A percentile compares a stretch with the other conserved stretches of the same genome.
These are phyloP conservation scores for Holtermannia corniformis DNA, from an alignment of 768 basidiomycete genomes.

Conservation along the genomic window DNA sequence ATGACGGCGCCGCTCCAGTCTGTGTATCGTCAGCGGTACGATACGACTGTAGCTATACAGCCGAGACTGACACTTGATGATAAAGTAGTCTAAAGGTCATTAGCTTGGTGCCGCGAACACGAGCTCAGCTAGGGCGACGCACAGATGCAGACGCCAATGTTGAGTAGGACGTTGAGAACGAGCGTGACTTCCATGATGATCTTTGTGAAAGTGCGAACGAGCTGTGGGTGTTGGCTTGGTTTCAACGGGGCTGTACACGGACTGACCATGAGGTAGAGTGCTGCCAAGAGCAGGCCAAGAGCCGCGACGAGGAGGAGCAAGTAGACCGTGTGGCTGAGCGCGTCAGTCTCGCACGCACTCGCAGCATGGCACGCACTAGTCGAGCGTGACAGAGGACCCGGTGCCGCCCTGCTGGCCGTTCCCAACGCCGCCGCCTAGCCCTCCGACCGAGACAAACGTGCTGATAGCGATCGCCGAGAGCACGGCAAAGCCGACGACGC, in stretches of 20 bases:
- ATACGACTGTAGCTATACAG: too few species aligned
- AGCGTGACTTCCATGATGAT: constrained; percentile 54
- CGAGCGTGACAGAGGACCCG: constrained; percentile 56
- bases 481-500: constrained; percentile 61
- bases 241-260: background rate
- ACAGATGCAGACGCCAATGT: constrained; percentile 63
- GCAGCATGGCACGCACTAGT: constrained; percentile 47
- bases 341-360: background rate
- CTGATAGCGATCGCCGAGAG: constrained; percentile 58
- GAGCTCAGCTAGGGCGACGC: constrained; percentile 64
- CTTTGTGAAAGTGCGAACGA: constrained; percentile 62
- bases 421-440: constrained; percentile 63
- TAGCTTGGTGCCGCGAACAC: constrained; percentile 46
- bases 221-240: constrained; percentile 15
- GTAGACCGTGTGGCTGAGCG: constrained; percentile 60
- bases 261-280: constrained; percentile 52
- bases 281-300: constrained; percentile 57
- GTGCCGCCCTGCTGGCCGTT: constrained; percentile 40
- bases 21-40: constrained; percentile 2
- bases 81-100: constrained; percentile 24
- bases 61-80: constrained; percentile 34
- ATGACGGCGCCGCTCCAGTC: constrained; percentile 67
- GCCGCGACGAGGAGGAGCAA: constrained; percentile 66
- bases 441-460: constrained; percentile 56
- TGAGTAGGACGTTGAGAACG: constrained; percentile 34